Evolutionary conservation across 306 rosid genomes (phyloP).

Genomic region (Castanea crenata): DNA sequence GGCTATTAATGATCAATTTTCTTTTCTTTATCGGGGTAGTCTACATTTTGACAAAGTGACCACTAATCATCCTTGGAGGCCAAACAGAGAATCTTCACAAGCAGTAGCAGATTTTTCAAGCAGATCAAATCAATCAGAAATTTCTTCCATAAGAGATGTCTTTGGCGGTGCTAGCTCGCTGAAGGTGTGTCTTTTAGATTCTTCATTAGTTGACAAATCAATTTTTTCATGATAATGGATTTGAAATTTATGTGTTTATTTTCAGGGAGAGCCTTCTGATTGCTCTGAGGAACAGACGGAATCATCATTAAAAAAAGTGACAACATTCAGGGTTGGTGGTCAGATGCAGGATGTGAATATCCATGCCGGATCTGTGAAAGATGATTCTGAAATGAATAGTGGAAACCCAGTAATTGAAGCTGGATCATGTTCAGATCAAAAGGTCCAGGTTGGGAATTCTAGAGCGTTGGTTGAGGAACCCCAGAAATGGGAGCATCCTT

Average conservation of each 20-base stretch:
- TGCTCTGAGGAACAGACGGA: slow-evolving; percentile 3
- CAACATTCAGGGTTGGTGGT: slow-evolving; percentile 7
- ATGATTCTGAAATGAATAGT: slow-evolving; percentile 11
- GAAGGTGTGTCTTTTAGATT: not conserved
- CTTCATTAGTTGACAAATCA: not conserved
- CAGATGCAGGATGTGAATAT: not conserved
- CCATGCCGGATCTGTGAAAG: slow-evolving; percentile 2
- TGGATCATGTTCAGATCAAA: not conserved
- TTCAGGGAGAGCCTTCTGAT: slow-evolving; percentile 12
- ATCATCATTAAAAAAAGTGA: slow-evolving; percentile 3
- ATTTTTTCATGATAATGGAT: not conserved
- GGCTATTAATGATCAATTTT: not conserved
- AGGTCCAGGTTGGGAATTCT: not conserved
- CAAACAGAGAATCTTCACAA: not conserved
- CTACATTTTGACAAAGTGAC: slow-evolving; percentile 7
- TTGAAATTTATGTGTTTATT: slow-evolving; percentile 10
- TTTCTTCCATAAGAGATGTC: slow-evolving; percentile 19
- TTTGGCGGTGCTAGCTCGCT: not conserved
- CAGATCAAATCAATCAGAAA: slow-evolving; percentile 4
- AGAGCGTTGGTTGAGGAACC: not conserved
- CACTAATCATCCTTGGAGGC: not conserved
- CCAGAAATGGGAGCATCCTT: not conserved
- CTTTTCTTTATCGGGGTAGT: not conserved
- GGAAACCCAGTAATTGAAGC: not conserved
- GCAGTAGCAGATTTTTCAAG: not conserved